Evolutionary conservation across 1,139 yeast genomes (phyloP), one percentile per base, ranked within the genome.

Genomic region (Hanseniaspora sp.): DNA sequence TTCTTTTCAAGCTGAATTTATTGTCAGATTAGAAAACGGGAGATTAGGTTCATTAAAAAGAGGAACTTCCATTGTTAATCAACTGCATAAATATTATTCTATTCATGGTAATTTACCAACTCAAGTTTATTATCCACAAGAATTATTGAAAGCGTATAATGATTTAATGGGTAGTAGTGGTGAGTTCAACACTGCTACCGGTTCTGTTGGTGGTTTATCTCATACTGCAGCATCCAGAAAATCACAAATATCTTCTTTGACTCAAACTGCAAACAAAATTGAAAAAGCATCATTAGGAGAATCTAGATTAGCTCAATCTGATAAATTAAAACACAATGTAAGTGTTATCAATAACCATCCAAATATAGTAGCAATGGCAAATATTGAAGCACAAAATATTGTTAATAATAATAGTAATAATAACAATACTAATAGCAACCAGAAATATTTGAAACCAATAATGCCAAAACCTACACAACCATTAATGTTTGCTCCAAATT

Each of bases 1-100:
- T 46, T 74, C 82, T 48, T 88, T 85, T 66, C 83, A 85, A 63
- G 82, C 81, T 53, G 98, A 94, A 60, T 90, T 88, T 62, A 71
- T 88, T 65, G 79, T 75, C 60, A 86, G 87, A 69, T 81, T 90
- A 68, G 79, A 78, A 59, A 82, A 78, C 59, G 96, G 92, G 12
- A 77, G 83, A 35, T 70, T 83, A 52, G 78, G 80, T 61, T 84
- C 83, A 63, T 76, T 82, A 23, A 83, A 94, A 68, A 72, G 95
- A 61, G 94, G 94, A 7, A 80, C 86, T 7, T 79, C 86, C 28
- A 92, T 84, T 15, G 80, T 87, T 33, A 76, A 92, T 64, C 92
- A 83, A 64, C 70, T 84, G 58, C 92, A 84, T 64, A 69, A 83
- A 60, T 90, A 84, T 67, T 73, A 84, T 63, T 82, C 86, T 6